phyloP scores from a whole-genome alignment of 1,139 yeast genomes.

The Yamadazyma aaseri region DNA sequence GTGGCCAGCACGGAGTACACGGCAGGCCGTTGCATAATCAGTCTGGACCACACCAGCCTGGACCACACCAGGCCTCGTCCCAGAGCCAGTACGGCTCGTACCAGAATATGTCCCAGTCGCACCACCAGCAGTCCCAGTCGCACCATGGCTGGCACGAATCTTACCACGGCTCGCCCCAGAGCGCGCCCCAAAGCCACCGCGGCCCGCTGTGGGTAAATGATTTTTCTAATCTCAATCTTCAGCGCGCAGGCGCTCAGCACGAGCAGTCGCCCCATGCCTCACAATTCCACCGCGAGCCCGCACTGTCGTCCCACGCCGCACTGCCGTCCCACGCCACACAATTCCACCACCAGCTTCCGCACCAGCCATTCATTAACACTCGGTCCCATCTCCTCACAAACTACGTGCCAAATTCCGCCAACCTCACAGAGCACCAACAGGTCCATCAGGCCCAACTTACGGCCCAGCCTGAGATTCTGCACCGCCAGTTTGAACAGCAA shows the following conservation, averaged over 20 bases:
- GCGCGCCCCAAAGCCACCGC: too few relatives aligned
- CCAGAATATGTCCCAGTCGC: too few relatives aligned
- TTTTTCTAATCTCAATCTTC: constrained; percentile 25
- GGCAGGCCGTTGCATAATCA: too few relatives aligned
- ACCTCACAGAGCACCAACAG: constrained; percentile 29
- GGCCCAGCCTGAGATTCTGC: constrained; percentile 30
- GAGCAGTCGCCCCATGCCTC: background rate
- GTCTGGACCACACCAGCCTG: too few relatives aligned
- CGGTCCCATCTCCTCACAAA: constrained; percentile 12
- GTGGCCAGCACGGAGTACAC: too few relatives aligned
- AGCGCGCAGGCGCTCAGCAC: background rate
- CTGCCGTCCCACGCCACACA: background rate
- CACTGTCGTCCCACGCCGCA: background rate
- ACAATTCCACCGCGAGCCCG: background rate
- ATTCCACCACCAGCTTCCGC: background rate
- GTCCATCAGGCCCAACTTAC: constrained; percentile 27
- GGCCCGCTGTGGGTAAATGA: constrained; percentile 36
- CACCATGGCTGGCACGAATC: too few relatives aligned
- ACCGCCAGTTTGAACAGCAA: constrained; percentile 32
- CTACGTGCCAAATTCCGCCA: constrained; percentile 8
- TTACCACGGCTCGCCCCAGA: too few relatives aligned
- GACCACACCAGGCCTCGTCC: constrained; percentile 15
- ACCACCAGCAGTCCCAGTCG: constrained; percentile 12
- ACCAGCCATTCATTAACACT: constrained; percentile 2
- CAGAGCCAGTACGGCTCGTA: too few relatives aligned